Evolutionary conservation across 176 grass and related monocot species (phyloP).

Genomic region (Zoysia japonica): DNA sequence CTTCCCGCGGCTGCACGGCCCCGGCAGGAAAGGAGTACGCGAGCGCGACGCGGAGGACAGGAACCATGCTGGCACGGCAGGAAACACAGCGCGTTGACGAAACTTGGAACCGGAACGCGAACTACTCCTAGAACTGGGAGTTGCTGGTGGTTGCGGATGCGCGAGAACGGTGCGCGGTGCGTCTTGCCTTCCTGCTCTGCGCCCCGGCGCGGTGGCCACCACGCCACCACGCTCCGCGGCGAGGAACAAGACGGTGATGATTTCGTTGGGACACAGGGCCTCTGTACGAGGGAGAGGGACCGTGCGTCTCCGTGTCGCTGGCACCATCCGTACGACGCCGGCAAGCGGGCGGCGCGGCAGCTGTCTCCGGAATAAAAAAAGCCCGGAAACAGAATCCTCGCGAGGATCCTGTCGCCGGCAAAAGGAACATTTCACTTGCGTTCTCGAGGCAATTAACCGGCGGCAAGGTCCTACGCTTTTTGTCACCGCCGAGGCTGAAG

Average conservation of each 20-base stretch:
- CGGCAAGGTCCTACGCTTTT: background rate
- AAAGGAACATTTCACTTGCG: conserved; percentile 17
- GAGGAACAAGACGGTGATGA: background rate
- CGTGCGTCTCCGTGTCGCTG: too few relatives aligned
- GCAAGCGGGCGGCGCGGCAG: conserved; percentile 5
- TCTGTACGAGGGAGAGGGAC: too few relatives aligned
- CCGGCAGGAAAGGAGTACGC: background rate
- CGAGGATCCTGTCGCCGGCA: conserved; percentile 40
- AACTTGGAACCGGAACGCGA: background rate
- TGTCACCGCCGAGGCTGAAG: background rate
- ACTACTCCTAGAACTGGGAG: background rate
- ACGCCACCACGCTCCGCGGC: background rate
- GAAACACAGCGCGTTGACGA: background rate
- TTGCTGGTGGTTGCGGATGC: background rate
- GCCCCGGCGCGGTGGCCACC: background rate
- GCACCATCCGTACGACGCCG: background rate
- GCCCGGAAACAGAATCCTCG: background rate
- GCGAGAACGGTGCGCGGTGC: background rate
- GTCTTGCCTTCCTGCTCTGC: background rate
- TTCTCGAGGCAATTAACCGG: background rate
- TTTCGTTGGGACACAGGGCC: background rate
- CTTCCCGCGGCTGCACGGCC: background rate
- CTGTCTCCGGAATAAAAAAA: conserved; percentile 35
- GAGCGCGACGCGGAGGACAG: background rate
- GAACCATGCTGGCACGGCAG: background rate